phyloP scores from a whole-genome alignment of 148 eudicot genomes.

The Vaccinium macrocarpon region DNA sequence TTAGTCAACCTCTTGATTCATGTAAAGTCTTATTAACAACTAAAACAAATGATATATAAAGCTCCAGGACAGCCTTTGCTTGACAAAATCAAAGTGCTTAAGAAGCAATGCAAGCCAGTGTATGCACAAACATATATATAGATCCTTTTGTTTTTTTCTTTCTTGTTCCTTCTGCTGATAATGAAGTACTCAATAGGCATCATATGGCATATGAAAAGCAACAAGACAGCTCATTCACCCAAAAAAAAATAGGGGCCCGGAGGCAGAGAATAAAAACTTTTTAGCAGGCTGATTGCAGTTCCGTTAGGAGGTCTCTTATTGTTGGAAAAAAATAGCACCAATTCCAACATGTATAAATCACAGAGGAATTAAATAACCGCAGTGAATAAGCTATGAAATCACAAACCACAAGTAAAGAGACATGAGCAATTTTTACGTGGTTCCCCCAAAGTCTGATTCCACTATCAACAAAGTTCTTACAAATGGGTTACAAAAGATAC shows the following conservation, averaged over 20 bases:
- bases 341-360: no score
- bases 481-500: no score
- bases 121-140: background rate
- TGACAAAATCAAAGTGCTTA: background rate
- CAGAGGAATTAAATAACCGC: no score
- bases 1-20: background rate
- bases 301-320: constrained; percentile 59
- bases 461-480: no score
- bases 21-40: background rate
- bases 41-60: no score
- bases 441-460: no score
- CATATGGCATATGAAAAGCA: background rate
- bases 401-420: no score
- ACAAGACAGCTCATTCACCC: background rate
- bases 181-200: background rate
- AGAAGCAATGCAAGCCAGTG: background rate
- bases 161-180: background rate
- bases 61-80: background rate
- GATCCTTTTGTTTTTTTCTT: background rate
- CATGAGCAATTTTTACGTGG: no score
- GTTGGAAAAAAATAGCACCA: no score
- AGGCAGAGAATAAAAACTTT: constrained; percentile 46
- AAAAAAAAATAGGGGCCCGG: no score
- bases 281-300: constrained; percentile 44
- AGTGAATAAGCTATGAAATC: no score